A percentile compares a stretch with the other conserved stretches of the same genome.
phyloP scores from a whole-genome alignment of 305 asterid genomes.

The Fraxinus nigra region DNA sequence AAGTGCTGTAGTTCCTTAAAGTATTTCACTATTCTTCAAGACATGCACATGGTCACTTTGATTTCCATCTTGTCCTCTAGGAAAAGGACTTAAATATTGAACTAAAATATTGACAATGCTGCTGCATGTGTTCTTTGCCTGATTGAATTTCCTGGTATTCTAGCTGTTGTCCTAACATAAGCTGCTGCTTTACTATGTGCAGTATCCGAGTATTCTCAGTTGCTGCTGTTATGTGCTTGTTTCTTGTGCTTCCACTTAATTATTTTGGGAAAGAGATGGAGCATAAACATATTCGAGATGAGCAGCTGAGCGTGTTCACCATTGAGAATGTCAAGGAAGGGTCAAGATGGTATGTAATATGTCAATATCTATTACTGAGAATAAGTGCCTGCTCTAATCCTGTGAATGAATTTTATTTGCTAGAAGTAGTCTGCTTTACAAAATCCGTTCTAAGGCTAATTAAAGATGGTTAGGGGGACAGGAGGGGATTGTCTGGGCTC shows the following conservation, averaged over 20 bases:
- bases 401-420: constrained; percentile 9
- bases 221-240: constrained; percentile 68
- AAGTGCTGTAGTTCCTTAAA: neutral
- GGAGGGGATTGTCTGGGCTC: neutral
- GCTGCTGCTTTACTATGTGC: constrained; percentile 37
- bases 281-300: constrained; percentile 58
- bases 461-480: neutral
- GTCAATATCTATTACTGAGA: neutral
- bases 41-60: neutral
- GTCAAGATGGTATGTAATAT: constrained; percentile 65
- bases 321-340: constrained; percentile 74
- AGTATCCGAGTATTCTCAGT: constrained; percentile 78
- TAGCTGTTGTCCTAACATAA: constrained; percentile 28
- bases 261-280: constrained; percentile 72
- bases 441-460: neutral
- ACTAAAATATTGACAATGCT: neutral
- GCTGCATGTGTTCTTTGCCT: constrained; percentile 14
- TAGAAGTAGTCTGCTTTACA: neutral
- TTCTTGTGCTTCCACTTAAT: constrained; percentile 86
- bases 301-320: constrained; percentile 74
- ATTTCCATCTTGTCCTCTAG: neutral
- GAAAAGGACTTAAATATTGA: neutral
- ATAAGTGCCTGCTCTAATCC: neutral
- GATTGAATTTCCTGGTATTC: neutral
- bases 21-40: neutral